Percentiles rank a stretch among this genome's conserved stretches.
Conservation (phyloP, 768 basidiomycete species). For the Amanita phalloides region DNA sequence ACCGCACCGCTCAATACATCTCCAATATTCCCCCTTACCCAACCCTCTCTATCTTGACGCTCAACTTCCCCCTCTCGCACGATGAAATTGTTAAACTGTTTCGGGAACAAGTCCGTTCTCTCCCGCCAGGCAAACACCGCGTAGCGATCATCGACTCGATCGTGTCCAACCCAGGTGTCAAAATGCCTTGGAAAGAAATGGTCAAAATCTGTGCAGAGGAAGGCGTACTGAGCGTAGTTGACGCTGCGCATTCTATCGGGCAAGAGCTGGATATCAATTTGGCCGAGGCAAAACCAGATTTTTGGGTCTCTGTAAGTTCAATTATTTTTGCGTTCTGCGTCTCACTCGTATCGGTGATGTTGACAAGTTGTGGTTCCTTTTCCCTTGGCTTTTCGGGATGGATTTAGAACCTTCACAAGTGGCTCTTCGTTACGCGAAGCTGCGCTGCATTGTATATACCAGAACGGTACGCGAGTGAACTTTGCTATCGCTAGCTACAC, state of each 20-base stretch:
- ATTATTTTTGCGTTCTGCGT: background rate
- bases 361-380: background rate
- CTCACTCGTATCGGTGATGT: background rate
- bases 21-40: slow-evolving; percentile 47
- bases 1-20: slow-evolving; percentile 39
- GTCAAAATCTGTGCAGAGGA: slow-evolving; percentile 54
- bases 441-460: slow-evolving; percentile 71
- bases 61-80: slow-evolving; percentile 49
- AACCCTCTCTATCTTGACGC: slow-evolving; percentile 31
- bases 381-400: background rate
- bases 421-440: slow-evolving; percentile 63
- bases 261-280: slow-evolving; percentile 57
- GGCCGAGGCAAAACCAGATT: slow-evolving; percentile 45
- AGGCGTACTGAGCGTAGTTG: slow-evolving; percentile 52
- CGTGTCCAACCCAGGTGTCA: slow-evolving; percentile 45
- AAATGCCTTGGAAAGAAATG: slow-evolving; percentile 64
- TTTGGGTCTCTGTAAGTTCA: slow-evolving; percentile 56
- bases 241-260: slow-evolving; percentile 73
- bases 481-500: background rate
- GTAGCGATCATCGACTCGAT: slow-evolving; percentile 60
- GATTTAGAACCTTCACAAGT: slow-evolving; percentile 65
- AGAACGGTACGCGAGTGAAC: slow-evolving; percentile 21
- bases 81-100: slow-evolving; percentile 42
- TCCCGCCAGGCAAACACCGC: slow-evolving; percentile 28
- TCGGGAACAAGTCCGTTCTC: slow-evolving; percentile 25